Evolutionary conservation across 495 filamentous ascomycete genomes (phyloP).

Genomic region (Hyaloscypha finlandica): DNA sequence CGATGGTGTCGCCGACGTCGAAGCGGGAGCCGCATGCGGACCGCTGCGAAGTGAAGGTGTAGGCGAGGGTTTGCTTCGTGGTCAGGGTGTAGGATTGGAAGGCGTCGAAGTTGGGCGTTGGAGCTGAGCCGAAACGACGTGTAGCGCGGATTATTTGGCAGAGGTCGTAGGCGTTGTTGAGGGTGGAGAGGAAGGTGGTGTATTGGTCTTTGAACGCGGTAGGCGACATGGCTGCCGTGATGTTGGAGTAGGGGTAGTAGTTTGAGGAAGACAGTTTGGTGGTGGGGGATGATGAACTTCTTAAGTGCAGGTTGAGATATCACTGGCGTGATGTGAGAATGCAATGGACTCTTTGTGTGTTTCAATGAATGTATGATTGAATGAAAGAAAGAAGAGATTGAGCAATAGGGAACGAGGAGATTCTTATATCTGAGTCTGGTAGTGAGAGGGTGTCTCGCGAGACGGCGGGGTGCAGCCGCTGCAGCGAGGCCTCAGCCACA

Average conservation of each 20-base stretch:
- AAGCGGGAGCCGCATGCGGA: not conserved
- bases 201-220: not conserved
- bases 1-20: not conserved
- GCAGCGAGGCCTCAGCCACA: not conserved
- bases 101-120: not conserved
- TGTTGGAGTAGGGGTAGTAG: not conserved
- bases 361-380: not conserved
- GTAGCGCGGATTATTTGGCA: not conserved
- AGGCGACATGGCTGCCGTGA: not conserved
- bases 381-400: not conserved
- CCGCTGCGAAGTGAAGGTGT: not conserved
- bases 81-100: not conserved
- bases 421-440: not conserved
- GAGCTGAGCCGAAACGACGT: not conserved
- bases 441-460: not conserved
- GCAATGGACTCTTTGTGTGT: not conserved
- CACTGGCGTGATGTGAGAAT: not conserved
- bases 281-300: not conserved
- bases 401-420: not conserved
- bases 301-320: too few species aligned
- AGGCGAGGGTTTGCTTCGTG: not conserved
- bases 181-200: not conserved
- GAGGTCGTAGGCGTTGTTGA: not conserved
- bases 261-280: not conserved
- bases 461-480: not conserved